Percentiles rank a stretch among this genome's conserved stretches.
Evolutionary conservation across 129 eudicot genomes (phyloP).

Genomic region (sunflower (Helianthus annuus)): HanXRQr2.0-SUNRISE NC_035441.2:83267115-83267614

Average conservation of each 20-base stretch:
- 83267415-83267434: conserved; percentile 51
- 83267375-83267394: conserved; percentile 67
- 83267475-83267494: conserved; percentile 54
- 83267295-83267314: not conserved
- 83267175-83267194: no score
- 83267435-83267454: conserved; percentile 50
- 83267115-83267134: no score
- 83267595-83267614: conserved; percentile 75
- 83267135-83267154: no score
- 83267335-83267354: conserved; percentile 63
- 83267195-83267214: no score
- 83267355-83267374: conserved; percentile 67
- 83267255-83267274: conserved; percentile 1
- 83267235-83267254: conserved; percentile 4
- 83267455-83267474: conserved; percentile 66
- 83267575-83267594: conserved; percentile 63
- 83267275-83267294: not conserved
- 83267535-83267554: conserved; percentile 45
- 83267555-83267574: conserved; percentile 52
- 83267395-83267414: conserved; percentile 67
- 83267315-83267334: conserved; percentile 50
- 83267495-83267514: conserved; percentile 87
- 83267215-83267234: not conserved
- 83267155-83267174: no score
- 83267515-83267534: conserved; percentile 72